phyloP scores from a whole-genome alignment of 1,139 yeast genomes.

The Komagataea norvegica region DNA sequence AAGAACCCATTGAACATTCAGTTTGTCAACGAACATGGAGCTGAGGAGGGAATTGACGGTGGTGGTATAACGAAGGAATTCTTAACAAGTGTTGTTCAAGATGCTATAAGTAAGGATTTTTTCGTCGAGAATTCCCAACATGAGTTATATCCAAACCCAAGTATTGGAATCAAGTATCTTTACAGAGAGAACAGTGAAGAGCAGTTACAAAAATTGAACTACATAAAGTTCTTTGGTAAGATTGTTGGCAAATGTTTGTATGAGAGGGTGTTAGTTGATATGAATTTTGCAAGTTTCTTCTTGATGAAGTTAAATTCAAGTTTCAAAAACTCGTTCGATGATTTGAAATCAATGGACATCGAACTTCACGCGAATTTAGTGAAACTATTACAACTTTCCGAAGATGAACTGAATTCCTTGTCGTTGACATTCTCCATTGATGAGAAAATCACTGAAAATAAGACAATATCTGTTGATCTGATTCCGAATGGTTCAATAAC shows the following conservation, averaged over 20 bases:
- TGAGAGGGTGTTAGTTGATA: constrained; percentile 75
- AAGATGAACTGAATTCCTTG: constrained; percentile 51
- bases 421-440: constrained; percentile 62
- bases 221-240: constrained; percentile 66
- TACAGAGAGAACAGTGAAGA: constrained; percentile 24
- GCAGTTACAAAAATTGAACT: constrained; percentile 35
- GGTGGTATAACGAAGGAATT: constrained; percentile 96
- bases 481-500: constrained; percentile 53
- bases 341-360: constrained; percentile 64
- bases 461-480: constrained; percentile 47
- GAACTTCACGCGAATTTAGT: constrained; percentile 63
- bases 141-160: constrained; percentile 71
- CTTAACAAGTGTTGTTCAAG: constrained; percentile 64
- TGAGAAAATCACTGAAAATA: constrained; percentile 22
- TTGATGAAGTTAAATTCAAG: constrained; percentile 56
- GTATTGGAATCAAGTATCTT: constrained; percentile 38
- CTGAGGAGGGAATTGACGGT: constrained; percentile 81
- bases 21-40: constrained; percentile 70
- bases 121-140: constrained; percentile 55
- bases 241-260: constrained; percentile 88
- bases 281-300: constrained; percentile 84
- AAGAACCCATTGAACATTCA: constrained; percentile 59
- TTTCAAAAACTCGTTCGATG: constrained; percentile 66
- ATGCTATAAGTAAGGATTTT: constrained; percentile 51
- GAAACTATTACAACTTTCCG: constrained; percentile 53